phyloP scores from a whole-genome alignment of 192 early-diverging fungal genomes.

The Entomortierella parvispora region DNA sequence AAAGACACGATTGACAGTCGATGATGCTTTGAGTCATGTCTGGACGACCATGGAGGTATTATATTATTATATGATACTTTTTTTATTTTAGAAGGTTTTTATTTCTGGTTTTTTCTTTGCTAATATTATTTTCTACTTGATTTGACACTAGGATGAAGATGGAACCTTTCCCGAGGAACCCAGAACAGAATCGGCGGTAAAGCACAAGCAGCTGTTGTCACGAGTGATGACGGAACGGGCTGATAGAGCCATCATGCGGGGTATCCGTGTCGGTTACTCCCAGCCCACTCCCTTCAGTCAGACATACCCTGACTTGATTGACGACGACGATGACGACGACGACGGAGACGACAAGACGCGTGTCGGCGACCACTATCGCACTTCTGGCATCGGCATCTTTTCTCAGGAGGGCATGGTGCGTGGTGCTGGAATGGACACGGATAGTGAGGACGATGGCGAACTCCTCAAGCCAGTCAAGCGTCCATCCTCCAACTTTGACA shows the following conservation, averaged over 20 bases:
- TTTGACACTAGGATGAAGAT: constrained; percentile 25
- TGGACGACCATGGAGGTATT: constrained; percentile 48
- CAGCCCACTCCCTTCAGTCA: constrained; percentile 36
- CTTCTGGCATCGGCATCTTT: constrained; percentile 47
- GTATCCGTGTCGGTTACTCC: constrained; percentile 36
- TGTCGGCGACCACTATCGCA: background rate
- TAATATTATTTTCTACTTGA: background rate
- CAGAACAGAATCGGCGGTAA: constrained; percentile 9
- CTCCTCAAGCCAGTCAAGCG: background rate
- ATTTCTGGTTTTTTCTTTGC: too few species aligned
- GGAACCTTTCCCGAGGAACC: constrained; percentile 17
- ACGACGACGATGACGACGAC: constrained; percentile 19
- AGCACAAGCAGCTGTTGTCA: constrained; percentile 19
- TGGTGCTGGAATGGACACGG: constrained; percentile 40
- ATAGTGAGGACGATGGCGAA: constrained; percentile 17
- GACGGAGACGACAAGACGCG: background rate
- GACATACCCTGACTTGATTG: constrained; percentile 30
- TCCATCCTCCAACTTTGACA: constrained; percentile 1
- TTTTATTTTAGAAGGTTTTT: too few species aligned
- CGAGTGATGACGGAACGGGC: constrained; percentile 43
- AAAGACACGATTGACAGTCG: constrained; percentile 20
- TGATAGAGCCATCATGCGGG: constrained; percentile 39
- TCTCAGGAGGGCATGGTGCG: constrained; percentile 52
- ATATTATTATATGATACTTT: background rate
- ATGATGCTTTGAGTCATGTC: constrained; percentile 31